Conservation (phyloP, 2,329 filamentous ascomycete genomes). For the Colletotrichum cuscutae region DNA sequence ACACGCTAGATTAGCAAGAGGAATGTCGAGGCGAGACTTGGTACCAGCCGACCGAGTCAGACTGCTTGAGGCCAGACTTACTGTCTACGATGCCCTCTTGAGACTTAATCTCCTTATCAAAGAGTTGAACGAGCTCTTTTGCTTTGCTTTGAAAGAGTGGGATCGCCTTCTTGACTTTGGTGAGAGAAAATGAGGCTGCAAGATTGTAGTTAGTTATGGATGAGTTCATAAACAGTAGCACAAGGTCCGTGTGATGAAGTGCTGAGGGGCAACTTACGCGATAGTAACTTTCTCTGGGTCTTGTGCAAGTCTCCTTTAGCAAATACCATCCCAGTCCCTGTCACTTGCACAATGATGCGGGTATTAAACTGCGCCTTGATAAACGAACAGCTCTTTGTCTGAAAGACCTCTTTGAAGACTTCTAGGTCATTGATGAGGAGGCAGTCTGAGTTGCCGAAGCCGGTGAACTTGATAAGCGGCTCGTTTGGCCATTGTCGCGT, state of each 20-base stretch:
- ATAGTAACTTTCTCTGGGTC: slow-evolving; percentile 46
- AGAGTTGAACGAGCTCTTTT: slow-evolving; percentile 41
- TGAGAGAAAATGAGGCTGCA: slow-evolving; percentile 44
- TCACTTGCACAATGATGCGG: slow-evolving; percentile 39
- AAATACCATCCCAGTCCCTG: slow-evolving; percentile 46
- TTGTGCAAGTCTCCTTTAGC: slow-evolving; percentile 48
- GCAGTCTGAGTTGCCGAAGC: slow-evolving; percentile 40
- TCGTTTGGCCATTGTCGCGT: slow-evolving; percentile 38
- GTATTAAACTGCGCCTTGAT: slow-evolving; percentile 43
- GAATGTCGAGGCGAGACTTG: too few relatives aligned
- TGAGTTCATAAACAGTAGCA: background rate
- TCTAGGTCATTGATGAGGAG: slow-evolving; percentile 39
- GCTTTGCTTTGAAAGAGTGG: slow-evolving; percentile 48
- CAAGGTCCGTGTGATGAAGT: background rate
- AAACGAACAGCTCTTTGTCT: slow-evolving; percentile 44
- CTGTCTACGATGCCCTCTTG: slow-evolving; percentile 34
- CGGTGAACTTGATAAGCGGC: slow-evolving; percentile 41
- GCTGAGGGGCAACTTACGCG: slow-evolving; percentile 24
- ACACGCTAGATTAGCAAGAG: background rate
- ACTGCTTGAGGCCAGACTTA: background rate
- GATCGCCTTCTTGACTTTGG: slow-evolving; percentile 46
- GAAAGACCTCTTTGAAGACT: slow-evolving; percentile 41
- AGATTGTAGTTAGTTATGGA: background rate
- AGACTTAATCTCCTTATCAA: slow-evolving; percentile 35
- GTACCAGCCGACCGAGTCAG: too few relatives aligned